A percentile compares a stretch with the other conserved stretches of the same genome.
phyloP scores from a whole-genome alignment of 2,329 filamentous ascomycete genomes.

The Colletotrichum scovillei region DNA sequence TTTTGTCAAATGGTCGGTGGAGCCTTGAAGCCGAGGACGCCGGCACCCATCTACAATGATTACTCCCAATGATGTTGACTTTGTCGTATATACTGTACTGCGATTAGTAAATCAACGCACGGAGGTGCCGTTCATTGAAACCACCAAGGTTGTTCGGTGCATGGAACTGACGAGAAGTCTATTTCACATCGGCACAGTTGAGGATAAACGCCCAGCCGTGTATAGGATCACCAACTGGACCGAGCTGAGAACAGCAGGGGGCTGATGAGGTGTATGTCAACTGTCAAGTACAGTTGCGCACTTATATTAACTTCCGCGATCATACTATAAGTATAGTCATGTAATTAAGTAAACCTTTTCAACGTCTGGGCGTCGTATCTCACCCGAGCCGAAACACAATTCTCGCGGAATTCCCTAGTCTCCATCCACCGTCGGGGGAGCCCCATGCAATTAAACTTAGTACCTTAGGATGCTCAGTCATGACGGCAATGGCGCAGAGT shows the following conservation, averaged over 20 bases:
- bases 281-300: not conserved
- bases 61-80: not conserved
- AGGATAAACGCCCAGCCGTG: not conserved
- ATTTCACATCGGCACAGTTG: not conserved
- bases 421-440: not conserved
- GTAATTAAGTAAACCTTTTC: not conserved
- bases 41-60: not conserved
- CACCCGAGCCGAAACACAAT: not conserved
- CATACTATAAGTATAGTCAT: not conserved
- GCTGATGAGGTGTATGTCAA: not conserved
- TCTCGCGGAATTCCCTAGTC: not conserved
- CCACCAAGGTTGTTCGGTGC: not conserved
- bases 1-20: not conserved
- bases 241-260: not conserved
- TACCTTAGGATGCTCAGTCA: not conserved
- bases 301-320: not conserved
- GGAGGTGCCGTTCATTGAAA: not conserved
- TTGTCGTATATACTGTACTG: not conserved
- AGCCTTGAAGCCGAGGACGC: not conserved
- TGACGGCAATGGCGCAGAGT: not conserved
- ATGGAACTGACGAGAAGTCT: not conserved
- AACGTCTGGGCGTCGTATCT: not conserved
- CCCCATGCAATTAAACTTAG: not conserved
- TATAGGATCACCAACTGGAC: not conserved
- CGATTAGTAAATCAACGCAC: not conserved